phyloP scores from a whole-genome alignment of 352 stramenopile genomes.

The Pythium aphanidermatum region DNA sequence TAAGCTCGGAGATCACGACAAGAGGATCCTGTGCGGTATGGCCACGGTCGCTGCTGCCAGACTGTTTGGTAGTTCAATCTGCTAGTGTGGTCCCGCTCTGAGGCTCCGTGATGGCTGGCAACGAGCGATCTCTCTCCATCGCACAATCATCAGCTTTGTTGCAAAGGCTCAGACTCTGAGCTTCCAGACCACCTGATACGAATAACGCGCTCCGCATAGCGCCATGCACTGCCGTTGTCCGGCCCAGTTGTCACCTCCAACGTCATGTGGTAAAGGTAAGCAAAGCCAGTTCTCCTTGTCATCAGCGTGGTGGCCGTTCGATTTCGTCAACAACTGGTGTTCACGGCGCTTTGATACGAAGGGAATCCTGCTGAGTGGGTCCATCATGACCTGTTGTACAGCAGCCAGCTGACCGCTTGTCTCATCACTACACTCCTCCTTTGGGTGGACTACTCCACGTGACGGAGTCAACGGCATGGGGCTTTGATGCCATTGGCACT shows the following conservation, averaged over 20 bases:
- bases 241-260: slow-evolving; percentile 40
- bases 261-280: slow-evolving; percentile 58
- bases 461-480: too few relatives aligned
- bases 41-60: slow-evolving; percentile 77
- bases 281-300: slow-evolving; percentile 60
- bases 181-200: slow-evolving; percentile 72
- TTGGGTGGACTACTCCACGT: too few relatives aligned
- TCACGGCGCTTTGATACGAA: slow-evolving; percentile 63
- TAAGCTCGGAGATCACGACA: slow-evolving; percentile 87
- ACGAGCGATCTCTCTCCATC: slow-evolving; percentile 87
- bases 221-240: slow-evolving; percentile 70
- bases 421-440: too few relatives aligned
- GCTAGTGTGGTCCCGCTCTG: slow-evolving; percentile 51
- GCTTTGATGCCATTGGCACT: background rate
- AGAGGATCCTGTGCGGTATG: slow-evolving; percentile 87
- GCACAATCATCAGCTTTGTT: slow-evolving; percentile 78
- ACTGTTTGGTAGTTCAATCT: slow-evolving; percentile 85
- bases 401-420: too few relatives aligned
- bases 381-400: too few relatives aligned
- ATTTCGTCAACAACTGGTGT: slow-evolving; percentile 86
- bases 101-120: slow-evolving; percentile 68
- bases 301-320: slow-evolving; percentile 81
- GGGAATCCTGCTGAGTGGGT: too few relatives aligned
- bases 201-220: slow-evolving; percentile 52
- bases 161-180: too few relatives aligned